Percentiles rank a stretch among this genome's conserved stretches.
These are phyloP conservation scores for Dentipellis fragilis DNA, from an alignment of 768 basidiomycete species.

Conservation along the genomic window DNA sequence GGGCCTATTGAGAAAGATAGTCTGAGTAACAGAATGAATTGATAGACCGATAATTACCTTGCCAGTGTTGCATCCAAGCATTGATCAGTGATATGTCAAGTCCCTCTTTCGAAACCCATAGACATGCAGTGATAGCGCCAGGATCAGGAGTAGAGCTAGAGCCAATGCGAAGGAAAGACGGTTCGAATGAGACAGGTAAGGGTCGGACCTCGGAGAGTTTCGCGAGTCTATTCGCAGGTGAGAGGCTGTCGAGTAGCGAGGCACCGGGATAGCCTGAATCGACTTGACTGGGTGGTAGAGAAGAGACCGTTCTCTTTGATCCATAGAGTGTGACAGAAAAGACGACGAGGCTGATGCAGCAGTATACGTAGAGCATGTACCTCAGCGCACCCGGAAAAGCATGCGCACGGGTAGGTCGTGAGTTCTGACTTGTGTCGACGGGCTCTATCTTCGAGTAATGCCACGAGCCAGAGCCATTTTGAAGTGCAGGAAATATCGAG, in stretches of 20 bases:
- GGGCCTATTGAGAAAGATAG: slow-evolving; percentile 2
- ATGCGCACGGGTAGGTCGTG: neutral
- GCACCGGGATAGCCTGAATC: neutral
- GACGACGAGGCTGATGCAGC: slow-evolving; percentile 6
- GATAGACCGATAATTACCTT: slow-evolving; percentile 22
- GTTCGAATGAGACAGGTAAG: slow-evolving; percentile 13
- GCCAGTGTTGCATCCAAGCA: slow-evolving; percentile 32
- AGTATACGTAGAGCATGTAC: slow-evolving; percentile 10
- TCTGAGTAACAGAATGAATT: neutral
- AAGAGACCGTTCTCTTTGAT: neutral
- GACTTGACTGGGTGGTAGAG: no score
- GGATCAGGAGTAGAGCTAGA: slow-evolving; percentile 3
- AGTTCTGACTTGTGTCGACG: no score
- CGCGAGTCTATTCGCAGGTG: slow-evolving; percentile 4
- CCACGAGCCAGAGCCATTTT: neutral
- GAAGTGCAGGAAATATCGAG: neutral
- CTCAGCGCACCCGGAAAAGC: slow-evolving; percentile 1
- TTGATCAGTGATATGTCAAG: slow-evolving; percentile 21
- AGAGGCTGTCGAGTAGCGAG: slow-evolving; percentile 5
- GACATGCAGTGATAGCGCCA: slow-evolving; percentile 32
- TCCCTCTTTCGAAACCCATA: slow-evolving; percentile 33
- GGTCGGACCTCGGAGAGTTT: slow-evolving; percentile 19
- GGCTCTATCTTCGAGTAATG: neutral
- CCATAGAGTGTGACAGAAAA: slow-evolving; percentile 11
- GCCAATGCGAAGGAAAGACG: slow-evolving; percentile 8